Percentiles rank a stretch among this genome's conserved stretches.
Conservation (phyloP, 345 rosid species). For the Lagerstroemia speciosa region DNA sequence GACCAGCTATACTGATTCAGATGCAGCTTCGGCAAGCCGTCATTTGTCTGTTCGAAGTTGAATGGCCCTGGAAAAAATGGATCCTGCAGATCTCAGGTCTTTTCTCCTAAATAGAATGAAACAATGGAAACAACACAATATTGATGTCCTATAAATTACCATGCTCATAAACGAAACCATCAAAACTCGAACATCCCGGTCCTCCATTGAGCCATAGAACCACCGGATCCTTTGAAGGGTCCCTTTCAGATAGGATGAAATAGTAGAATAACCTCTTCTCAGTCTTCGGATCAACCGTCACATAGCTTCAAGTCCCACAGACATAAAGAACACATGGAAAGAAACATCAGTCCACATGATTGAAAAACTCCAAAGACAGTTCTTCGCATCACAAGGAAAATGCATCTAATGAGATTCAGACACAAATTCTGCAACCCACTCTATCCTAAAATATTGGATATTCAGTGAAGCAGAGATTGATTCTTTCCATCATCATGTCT, state of each 20-base stretch:
- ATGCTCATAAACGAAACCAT: conserved; percentile 35
- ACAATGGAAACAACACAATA: neutral
- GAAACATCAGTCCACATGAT: neutral
- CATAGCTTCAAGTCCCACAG: conserved; percentile 8
- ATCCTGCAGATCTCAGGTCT: neutral
- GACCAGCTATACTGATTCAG: conserved; percentile 87
- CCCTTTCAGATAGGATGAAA: conserved; percentile 24
- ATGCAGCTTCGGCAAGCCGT: conserved; percentile 40
- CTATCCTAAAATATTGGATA: neutral
- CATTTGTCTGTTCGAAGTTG: conserved; percentile 47
- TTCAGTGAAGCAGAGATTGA: neutral
- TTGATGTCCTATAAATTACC: conserved; percentile 4
- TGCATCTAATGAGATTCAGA: neutral
- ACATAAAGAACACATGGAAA: neutral
- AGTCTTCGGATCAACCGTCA: conserved; percentile 7
- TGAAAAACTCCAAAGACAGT: neutral
- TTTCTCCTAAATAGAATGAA: neutral
- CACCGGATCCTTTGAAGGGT: conserved; percentile 25
- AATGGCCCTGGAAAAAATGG: conserved; percentile 58
- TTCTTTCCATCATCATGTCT: neutral
- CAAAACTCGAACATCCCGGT: conserved; percentile 39
- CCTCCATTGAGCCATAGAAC: conserved; percentile 43
- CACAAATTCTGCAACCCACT: neutral
- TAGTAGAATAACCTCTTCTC: conserved; percentile 28
- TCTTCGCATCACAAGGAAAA: neutral